Percentiles rank a stretch among this genome's conserved stretches.
These are phyloP conservation scores for Amanita pseudoporphyria DNA, from an alignment of 768 basidiomycete species.

Conservation along the genomic window DNA sequence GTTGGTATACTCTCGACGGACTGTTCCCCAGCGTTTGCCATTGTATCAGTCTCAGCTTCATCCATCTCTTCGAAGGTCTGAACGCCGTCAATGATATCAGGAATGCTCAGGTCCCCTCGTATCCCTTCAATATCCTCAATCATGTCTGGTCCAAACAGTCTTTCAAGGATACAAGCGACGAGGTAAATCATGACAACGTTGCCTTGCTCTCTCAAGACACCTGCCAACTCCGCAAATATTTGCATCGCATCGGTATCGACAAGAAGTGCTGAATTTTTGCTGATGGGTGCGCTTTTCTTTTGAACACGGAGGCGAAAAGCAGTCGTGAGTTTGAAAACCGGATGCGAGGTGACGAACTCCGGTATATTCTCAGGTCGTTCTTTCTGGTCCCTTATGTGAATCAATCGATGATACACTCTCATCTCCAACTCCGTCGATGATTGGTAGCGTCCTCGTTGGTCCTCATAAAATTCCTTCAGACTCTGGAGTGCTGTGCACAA, in stretches of 20 bases:
- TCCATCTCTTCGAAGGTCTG: conserved; percentile 17
- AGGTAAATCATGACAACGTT: conserved; percentile 73
- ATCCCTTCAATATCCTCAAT: conserved; percentile 68
- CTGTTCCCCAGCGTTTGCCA: conserved; percentile 17
- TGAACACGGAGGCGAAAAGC: conserved; percentile 77
- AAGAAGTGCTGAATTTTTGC: conserved; percentile 50
- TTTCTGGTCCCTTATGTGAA: conserved; percentile 79
- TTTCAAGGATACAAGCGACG: conserved; percentile 80
- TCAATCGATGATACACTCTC: conserved; percentile 88
- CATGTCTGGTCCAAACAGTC: conserved; percentile 76
- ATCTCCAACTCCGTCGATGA: conserved; percentile 91
- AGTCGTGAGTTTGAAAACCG: conserved; percentile 77
- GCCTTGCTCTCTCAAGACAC: conserved; percentile 54
- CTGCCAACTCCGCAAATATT: conserved; percentile 55
- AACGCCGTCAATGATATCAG: conserved; percentile 64
- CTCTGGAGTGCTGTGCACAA: conserved; percentile 67
- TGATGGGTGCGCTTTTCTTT: conserved; percentile 63
- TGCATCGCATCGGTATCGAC: conserved; percentile 61
- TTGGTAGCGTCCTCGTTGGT: conserved; percentile 56
- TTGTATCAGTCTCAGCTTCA: conserved; percentile 16
- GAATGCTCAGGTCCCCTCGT: conserved; percentile 42
- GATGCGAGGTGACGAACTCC: conserved; percentile 50
- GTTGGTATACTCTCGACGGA: conserved; percentile 9
- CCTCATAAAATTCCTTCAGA: conserved; percentile 89
- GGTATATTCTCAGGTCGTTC: conserved; percentile 73